phyloP scores from a whole-genome alignment of 2,329 filamentous ascomycete genomes.

The Coniochaeta hoffmannii region DNA sequence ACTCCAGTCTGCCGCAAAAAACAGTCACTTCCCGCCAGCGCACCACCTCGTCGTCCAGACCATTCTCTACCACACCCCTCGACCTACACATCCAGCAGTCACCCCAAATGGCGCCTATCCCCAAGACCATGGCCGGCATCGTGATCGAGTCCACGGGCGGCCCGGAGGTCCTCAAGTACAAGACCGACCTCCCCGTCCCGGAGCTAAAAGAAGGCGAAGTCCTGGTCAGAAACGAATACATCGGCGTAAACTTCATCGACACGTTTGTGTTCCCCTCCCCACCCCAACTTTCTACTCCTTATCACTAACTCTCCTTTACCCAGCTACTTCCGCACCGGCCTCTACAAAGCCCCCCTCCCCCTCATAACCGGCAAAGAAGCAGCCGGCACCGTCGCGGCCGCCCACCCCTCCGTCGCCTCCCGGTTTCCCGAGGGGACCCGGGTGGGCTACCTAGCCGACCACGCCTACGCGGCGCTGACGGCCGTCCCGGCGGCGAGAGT shows the following conservation, averaged over 20 bases:
- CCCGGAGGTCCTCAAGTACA: constrained; percentile 63
- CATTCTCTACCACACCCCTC: not conserved
- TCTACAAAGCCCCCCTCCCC: constrained; percentile 67
- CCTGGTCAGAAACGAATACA: constrained; percentile 71
- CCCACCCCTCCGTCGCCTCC: constrained; percentile 42
- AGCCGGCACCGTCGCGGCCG: constrained; percentile 60
- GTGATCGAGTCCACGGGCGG: constrained; percentile 66
- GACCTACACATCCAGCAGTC: not conserved
- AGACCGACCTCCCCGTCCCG: constrained; percentile 64
- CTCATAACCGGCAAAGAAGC: constrained; percentile 75
- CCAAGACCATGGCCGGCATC: constrained; percentile 66
- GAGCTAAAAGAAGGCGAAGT: constrained; percentile 61
- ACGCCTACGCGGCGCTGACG: constrained; percentile 51
- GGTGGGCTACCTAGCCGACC: constrained; percentile 59
- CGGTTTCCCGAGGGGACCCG: constrained; percentile 59
- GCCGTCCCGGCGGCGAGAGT: constrained; percentile 44
- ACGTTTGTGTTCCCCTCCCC: constrained; percentile 36
- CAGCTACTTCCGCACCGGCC: constrained; percentile 76
- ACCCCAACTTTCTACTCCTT: not conserved
- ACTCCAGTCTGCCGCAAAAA: too few species aligned
- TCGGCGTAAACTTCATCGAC: constrained; percentile 86
- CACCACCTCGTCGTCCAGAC: not conserved
- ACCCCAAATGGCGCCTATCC: constrained; percentile 29
- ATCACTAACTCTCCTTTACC: not conserved
- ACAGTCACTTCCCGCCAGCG: too few species aligned